These are phyloP conservation scores for Cymbopogon citratus DNA, from an alignment of 176 grass and related monocot species.

Conservation along the genomic window DNA sequence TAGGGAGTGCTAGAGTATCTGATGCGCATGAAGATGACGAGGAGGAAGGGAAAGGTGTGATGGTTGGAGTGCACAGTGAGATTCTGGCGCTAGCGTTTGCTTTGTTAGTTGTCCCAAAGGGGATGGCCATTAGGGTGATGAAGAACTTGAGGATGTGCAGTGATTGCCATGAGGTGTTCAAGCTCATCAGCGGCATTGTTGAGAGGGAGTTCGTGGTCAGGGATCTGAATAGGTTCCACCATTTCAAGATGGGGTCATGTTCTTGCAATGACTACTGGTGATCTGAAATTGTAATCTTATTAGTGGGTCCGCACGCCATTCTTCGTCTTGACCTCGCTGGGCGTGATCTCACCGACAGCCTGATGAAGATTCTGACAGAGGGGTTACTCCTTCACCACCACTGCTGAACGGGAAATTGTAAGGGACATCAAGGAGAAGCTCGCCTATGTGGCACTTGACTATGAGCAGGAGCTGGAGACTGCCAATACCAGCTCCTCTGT, in stretches of 20 bases:
- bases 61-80: conserved; percentile 75
- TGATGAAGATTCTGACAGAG: conserved; percentile 69
- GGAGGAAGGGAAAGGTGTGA: conserved; percentile 34
- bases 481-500: conserved; percentile 46
- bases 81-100: conserved; percentile 57
- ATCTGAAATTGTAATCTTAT: conserved; percentile 11
- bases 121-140: conserved; percentile 68
- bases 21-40: conserved; percentile 33
- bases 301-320: conserved; percentile 29
- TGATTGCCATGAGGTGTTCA: conserved; percentile 78
- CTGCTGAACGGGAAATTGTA: conserved; percentile 63
- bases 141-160: conserved; percentile 89
- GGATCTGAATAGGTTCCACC: conserved; percentile 85
- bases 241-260: conserved; percentile 64
- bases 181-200: conserved; percentile 57
- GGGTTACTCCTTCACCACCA: conserved; percentile 61
- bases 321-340: conserved; percentile 43
- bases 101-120: conserved; percentile 45
- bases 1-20: conserved; percentile 37
- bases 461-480: conserved; percentile 54
- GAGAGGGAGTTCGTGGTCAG: conserved; percentile 71
- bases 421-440: conserved; percentile 80
- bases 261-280: conserved; percentile 76
- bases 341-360: conserved; percentile 46
- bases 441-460: conserved; percentile 50